phyloP scores from a whole-genome alignment of 768 basidiomycete species.

The Xerocomus brunneocitrinus region DNA sequence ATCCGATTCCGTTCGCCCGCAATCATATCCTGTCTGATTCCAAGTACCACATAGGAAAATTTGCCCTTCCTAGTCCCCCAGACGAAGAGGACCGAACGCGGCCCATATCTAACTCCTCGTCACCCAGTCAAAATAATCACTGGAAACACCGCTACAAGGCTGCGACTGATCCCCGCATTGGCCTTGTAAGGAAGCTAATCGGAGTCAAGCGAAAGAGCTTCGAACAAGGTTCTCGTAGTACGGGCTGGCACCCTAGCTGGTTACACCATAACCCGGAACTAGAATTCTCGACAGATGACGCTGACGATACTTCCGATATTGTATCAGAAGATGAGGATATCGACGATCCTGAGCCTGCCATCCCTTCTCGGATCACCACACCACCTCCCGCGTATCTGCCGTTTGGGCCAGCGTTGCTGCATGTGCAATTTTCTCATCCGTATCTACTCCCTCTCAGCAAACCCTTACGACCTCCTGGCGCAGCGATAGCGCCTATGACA shows the following conservation, averaged over 20 bases:
- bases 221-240: constrained; percentile 34
- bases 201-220: constrained; percentile 63
- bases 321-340: constrained; percentile 40
- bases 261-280: constrained; percentile 46
- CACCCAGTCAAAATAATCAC: constrained; percentile 21
- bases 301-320: constrained; percentile 36
- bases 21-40: constrained; percentile 61
- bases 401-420: constrained; percentile 60
- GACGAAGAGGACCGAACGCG: constrained; percentile 42
- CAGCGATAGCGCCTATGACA: constrained; percentile 44
- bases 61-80: constrained; percentile 61
- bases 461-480: constrained; percentile 56
- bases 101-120: constrained; percentile 17
- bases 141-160: constrained; percentile 56
- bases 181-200: constrained; percentile 61
- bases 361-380: constrained; percentile 54
- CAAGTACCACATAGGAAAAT: constrained; percentile 74
- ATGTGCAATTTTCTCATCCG: constrained; percentile 63
- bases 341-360: constrained; percentile 22
- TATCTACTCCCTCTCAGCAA: constrained; percentile 58
- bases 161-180: constrained; percentile 68
- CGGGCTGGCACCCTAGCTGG: constrained; percentile 42
- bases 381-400: constrained; percentile 72
- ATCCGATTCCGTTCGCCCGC: constrained; percentile 69
- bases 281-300: constrained; percentile 31